These are phyloP conservation scores for Saprolegnia parasitica DNA, from an alignment of 352 stramenopile genomes.

Conservation along the genomic window DNA sequence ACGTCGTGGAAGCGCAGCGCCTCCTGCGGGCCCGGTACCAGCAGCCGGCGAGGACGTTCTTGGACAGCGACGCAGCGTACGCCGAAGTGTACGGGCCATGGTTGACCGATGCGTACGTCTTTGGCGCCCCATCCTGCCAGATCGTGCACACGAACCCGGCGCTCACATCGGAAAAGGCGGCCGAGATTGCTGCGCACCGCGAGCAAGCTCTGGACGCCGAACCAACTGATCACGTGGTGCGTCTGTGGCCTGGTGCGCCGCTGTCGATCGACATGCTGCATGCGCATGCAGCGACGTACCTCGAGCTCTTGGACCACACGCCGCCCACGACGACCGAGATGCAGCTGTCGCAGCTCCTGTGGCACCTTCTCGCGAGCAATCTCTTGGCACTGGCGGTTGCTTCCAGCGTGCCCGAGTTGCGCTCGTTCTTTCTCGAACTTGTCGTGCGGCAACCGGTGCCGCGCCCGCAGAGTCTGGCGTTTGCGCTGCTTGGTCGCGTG, in stretches of 20 bases:
- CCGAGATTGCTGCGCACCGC: neutral
- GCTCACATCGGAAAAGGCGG: neutral
- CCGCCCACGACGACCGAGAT: slow-evolving; percentile 13
- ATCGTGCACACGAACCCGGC: neutral
- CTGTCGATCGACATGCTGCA: slow-evolving; percentile 14
- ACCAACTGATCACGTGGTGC: neutral
- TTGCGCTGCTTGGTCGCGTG: slow-evolving; percentile 9
- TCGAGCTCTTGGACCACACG: neutral
- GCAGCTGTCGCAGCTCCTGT: neutral
- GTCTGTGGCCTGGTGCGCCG: too few relatives aligned
- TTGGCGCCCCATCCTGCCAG: neutral
- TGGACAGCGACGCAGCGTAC: neutral
- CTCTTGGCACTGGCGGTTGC: neutral
- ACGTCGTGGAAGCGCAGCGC: neutral
- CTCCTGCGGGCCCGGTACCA: neutral
- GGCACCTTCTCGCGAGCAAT: slow-evolving; percentile 1
- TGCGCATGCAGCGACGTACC: neutral
- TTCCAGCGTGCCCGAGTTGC: neutral
- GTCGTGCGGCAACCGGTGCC: slow-evolving; percentile 1
- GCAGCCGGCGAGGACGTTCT: neutral
- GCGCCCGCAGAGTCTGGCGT: neutral
- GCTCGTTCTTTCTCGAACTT: slow-evolving; percentile 23
- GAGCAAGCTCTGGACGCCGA: neutral
- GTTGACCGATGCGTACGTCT: neutral
- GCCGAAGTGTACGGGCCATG: neutral